Evolutionary conservation across 208 protist species (phyloP).

Genomic region (Acanthamoeba sp.): DNA sequence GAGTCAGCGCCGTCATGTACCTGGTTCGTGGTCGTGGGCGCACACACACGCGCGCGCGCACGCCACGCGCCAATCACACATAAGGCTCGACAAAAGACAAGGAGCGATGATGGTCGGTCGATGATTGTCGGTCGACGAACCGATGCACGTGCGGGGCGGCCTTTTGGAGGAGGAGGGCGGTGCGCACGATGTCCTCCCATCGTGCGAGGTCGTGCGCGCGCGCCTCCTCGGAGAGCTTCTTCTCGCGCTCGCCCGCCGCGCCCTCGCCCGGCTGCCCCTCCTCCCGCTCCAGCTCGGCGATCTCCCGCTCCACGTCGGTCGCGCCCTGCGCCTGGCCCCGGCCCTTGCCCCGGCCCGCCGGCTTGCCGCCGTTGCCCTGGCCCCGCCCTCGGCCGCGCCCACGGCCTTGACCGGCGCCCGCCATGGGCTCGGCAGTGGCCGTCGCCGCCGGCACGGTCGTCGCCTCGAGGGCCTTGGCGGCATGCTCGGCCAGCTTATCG

Average conservation of each 20-base stretch:
- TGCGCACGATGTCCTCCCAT: slow-evolving; percentile 53
- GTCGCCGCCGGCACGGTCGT: neutral
- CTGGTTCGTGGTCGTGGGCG: neutral
- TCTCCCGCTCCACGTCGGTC: neutral
- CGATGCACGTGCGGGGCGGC: slow-evolving; percentile 1
- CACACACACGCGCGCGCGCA: neutral
- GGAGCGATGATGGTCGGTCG: too few relatives aligned
- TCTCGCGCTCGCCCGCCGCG: neutral
- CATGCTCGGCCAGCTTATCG: slow-evolving; percentile 1
- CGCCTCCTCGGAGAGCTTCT: slow-evolving; percentile 62
- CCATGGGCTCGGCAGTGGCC: neutral
- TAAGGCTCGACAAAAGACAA: neutral
- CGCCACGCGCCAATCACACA: neutral
- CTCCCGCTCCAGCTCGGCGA: neutral
- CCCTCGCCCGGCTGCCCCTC: neutral
- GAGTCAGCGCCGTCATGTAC: neutral
- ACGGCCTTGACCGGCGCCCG: neutral
- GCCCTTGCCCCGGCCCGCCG: too few relatives aligned
- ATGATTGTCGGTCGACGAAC: neutral
- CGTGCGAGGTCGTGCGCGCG: neutral
- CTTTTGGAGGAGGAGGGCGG: slow-evolving; percentile 13
- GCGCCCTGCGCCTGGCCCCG: too few relatives aligned
- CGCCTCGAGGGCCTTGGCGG: neutral
- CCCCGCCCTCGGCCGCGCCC: neutral
- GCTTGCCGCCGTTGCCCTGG: neutral